Base-by-base conservation (phyloP, 352 stramenopile genomes). In the Phytophthora cryptogea region DNA sequence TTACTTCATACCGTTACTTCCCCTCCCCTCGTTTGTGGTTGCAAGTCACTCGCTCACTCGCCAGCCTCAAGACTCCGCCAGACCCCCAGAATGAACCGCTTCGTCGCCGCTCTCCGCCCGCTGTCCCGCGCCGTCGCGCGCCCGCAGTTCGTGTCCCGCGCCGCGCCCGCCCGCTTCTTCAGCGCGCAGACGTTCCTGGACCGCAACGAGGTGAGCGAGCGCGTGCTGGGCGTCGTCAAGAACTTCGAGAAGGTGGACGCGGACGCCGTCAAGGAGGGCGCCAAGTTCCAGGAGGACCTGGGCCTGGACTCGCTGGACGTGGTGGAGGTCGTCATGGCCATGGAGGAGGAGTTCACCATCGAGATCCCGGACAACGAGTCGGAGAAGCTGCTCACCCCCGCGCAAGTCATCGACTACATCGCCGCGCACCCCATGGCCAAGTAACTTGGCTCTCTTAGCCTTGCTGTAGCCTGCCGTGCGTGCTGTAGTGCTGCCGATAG, bases 261-360 rank as follows among this genome's bases (percentile, higher is more conserved):
- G 33, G 80, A 90, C 60, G 99, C 98, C 81, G 88, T 96, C 44
- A 86, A 84, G 56, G 82, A 94, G 54, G 80, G 58, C 37, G 94
- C 96, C 68, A 96, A 94, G 71, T 99, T 99, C 82, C 95, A 98
- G 51, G 97, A 98, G 50, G 95, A 99, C 83, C 87, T 99, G 44
- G 96, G 96, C 44, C 87, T 99, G 46, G 97, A 99, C 82, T 99
- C 97, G 57, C 90, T 99, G 52, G 97, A 99, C 83, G 85, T 93
- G 42, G 88, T 96, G 14, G 86, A 96, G 72, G 85, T 97, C 59
- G 95, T 99, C 48, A 99, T 99, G 97, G 97, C 97, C 40, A 98
- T 99, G 77, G 97, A 99, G 80, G 97, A 99, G 75, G 98, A 99
- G 82, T 99, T 99, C 84, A 97, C 94, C 53, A 99, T 99, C 76